Evolutionary conservation across 768 basidiomycete genomes (phyloP), one percentile per base, ranked within the genome.

Genomic region (Tephrocybe sp.): DNA sequence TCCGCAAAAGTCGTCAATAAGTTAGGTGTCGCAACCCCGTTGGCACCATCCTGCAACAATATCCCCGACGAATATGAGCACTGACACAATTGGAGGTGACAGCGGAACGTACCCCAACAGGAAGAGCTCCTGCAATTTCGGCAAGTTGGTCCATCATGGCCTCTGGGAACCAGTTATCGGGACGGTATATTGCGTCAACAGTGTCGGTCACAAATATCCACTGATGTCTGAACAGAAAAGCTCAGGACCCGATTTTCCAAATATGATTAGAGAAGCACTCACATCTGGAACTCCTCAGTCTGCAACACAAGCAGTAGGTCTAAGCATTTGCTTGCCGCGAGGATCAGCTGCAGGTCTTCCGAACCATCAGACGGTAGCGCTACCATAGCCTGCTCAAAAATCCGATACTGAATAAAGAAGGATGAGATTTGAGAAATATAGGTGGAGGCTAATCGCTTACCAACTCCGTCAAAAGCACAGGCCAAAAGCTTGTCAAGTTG

Each of bases 181-280:
- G 89, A 15, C 84, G 86, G 68, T 92, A 94, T 27, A 94, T 80
- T 0, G 96, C 94, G 60, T 98, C 97, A 5, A 95, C 91, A 0
- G 96, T 98, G 66, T 99, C 96, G 2, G 94, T 97, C 35, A 98
- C 84, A 66, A 98, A 99, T 60, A 97, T 90, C 96, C 97, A 99
- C 73, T 99, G 94, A 65, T 98, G 90, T 64, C 88, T 91, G 56
- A 16, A 35, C 16, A 24, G 35, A 4, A 12, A 40, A 61, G 9
- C 40, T 31, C 9, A 32, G 22, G 18, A 5, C 15, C 34, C 22
- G 27, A 15, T 13, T 25, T 41, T 34, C 5, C 6, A 5, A 42
- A 43, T 37, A 9, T 13, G 12, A 13, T 5, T 27, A 9, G 51
- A 11, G 9, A 36, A 24, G 25, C 26, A 51, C 72, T 52, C 62